These are phyloP conservation scores for Ophiosphaerella narmari DNA, from an alignment of 2,329 filamentous ascomycete species.

Conservation along the genomic window DNA sequence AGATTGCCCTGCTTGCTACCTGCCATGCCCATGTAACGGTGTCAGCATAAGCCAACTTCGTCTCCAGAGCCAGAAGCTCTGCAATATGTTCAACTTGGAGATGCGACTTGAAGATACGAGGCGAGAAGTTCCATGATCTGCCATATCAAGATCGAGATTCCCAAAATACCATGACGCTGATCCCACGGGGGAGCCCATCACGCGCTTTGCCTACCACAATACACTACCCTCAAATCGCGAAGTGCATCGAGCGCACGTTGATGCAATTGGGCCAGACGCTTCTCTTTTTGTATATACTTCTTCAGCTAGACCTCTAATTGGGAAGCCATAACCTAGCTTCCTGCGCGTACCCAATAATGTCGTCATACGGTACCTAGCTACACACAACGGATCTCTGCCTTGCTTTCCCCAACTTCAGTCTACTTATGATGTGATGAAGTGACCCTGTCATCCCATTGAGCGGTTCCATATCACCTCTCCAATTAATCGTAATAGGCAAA, in stretches of 20 bases:
- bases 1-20: neutral
- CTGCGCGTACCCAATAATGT: constrained; percentile 20
- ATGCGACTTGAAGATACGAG: no score
- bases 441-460: constrained; percentile 1
- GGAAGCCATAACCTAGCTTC: constrained; percentile 18
- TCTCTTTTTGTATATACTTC: constrained; percentile 14
- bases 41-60: no score
- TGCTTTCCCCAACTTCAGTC: constrained; percentile 19
- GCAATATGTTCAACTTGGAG: no score
- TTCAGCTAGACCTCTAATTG: constrained; percentile 16
- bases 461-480: constrained; percentile 1
- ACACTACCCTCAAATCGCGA: neutral
- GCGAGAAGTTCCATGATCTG: no score
- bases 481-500: constrained; percentile 1
- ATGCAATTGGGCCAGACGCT: constrained; percentile 17
- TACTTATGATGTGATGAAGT: constrained; percentile 13
- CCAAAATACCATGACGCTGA: neutral
- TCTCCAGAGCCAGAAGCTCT: no score
- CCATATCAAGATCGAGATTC: no score
- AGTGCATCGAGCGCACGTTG: constrained; percentile 2
- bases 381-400: constrained; percentile 26
- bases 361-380: constrained; percentile 18
- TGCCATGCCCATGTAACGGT: neutral
- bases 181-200: neutral
- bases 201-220: neutral